Base-by-base conservation (phyloP, 495 filamentous ascomycete species). In the Penicillium egyptiacum region DNA sequence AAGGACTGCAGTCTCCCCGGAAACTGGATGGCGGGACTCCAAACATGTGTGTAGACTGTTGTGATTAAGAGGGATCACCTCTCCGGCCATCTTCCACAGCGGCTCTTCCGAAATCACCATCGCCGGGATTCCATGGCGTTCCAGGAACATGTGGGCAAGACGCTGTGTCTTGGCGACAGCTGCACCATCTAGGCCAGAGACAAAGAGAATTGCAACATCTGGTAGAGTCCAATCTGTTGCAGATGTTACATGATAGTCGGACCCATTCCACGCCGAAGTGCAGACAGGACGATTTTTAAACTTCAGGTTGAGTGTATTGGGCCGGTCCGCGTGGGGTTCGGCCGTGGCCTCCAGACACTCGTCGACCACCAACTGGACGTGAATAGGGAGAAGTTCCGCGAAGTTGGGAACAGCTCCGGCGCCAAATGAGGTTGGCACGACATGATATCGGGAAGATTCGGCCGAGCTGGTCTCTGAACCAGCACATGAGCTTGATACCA, bases 391-490 rank as follows among this genome's bases (percentile, higher is more conserved):
- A 22, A 91, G 82, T 62, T 91, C 88, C 2, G 87, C 86, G 58
- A 77, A 79, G 50, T 80, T 80, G 17, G 80, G 76, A 20, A 83
- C 77, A 12, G 76, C 70, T 19, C 72, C 71, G 52, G 70, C 71
- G 51, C 87, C 87, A 68, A 89, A 91, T 0, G 84, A 86, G 1
- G 88, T 86, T 28, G 88, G 88, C 42, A 92, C 83, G 58, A 91
- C 84, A 71, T 88, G 90, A 70, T 86, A 91, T 52, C 81, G 78
- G 30, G 84, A 86, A 17, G 83, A 80, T 55, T 80, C 77, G 23
- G 75, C 67, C 42, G 81, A 79, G 62, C 74, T 78, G 47, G 70
- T 73, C 40, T 70, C 72, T 8, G 70, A 73, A 20, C 66, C 67
- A 58, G 65, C 62, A 50, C 67, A 67, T 31, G 79, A 77, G 58